Evolutionary conservation across 768 basidiomycete genomes (phyloP), one percentile per base, ranked within the genome.

Genomic region (Podaxis mareebaensis): DNA sequence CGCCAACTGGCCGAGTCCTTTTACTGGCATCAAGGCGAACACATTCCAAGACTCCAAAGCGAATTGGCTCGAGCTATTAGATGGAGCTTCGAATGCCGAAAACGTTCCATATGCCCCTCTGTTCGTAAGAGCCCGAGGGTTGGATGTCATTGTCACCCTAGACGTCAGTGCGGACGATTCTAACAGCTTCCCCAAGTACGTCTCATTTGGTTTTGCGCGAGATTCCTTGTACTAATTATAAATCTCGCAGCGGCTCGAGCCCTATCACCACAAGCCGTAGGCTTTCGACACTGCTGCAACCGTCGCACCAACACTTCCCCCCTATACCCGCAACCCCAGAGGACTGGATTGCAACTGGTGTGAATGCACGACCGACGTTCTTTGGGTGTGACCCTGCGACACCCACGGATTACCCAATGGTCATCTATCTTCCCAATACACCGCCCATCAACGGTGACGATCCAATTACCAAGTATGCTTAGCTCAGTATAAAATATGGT

Each of bases 121-220:
- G 28, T 81, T 95, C 59, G 86, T 92, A 28, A 88, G 85, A 53
- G 81, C 83, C 1, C 82, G 94, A 54, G 79, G 71, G 0, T 68
- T 95, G 46, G 93, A 96, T 69, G 84, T 90, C 3, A 84, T 95
- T 67, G 78, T 96, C 15, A 90, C 89, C 0, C 76, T 92, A 20
- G 93, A 95, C 69, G 83, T 82, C 24, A 83, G 85, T 66, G 76
- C 84, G 0, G 88, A 91, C 66, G 81, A 83, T 60, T 33, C 70
- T n/a, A 53, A 68, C 4, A 79, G 74, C 61, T 95, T 87, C 84
- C 87, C 88, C 63, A 88, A 93, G 90, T 87, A 69, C 69, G 80
- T 74, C 2, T n/a, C 12, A 67, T 68, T 53, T 15, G 20, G 24
- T 33, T 51, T 10, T 57, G 8, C 1, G 22, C 49, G 20, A 4